Evolutionary conservation across 1,284 basidiomycete genomes (phyloP).

Genomic region (Ustilago trichophora): DNA sequence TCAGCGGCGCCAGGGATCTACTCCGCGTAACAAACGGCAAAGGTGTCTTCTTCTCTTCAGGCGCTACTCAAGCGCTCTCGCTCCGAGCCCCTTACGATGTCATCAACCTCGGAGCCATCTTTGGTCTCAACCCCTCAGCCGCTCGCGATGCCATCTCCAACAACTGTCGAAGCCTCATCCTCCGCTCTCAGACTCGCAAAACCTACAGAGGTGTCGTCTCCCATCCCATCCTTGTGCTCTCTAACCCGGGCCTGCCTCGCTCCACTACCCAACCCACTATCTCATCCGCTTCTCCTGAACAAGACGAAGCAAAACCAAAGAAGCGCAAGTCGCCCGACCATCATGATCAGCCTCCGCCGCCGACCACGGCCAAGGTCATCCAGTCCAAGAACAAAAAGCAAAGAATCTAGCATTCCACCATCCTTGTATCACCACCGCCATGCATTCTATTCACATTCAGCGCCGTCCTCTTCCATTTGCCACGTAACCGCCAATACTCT

Average conservation of each 20-base stretch:
- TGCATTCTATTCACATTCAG: no score
- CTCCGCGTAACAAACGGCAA: constrained; percentile 62
- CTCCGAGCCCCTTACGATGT: constrained; percentile 61
- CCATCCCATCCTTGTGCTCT: constrained; percentile 20
- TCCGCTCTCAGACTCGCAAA: constrained; percentile 55
- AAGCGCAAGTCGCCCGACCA: constrained; percentile 13
- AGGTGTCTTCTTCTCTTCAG: constrained; percentile 60
- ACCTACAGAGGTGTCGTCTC: constrained; percentile 52
- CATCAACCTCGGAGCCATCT: constrained; percentile 60
- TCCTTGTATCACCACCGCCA: no score
- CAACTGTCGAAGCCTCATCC: constrained; percentile 48
- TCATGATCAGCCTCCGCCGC: neutral
- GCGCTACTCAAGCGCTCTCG: constrained; percentile 44
- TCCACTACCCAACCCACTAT: neutral
- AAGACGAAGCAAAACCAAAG: neutral
- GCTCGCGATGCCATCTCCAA: constrained; percentile 54
- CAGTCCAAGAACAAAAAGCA: constrained; percentile 20
- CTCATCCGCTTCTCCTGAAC: neutral
- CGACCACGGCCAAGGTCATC: neutral
- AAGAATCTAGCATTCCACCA: no score
- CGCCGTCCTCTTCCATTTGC: no score
- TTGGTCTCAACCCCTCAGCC: constrained; percentile 53
- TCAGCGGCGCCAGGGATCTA: constrained; percentile 57
- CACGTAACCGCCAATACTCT: no score
- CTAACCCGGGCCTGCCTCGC: neutral